Percentiles rank a stretch among this genome's conserved stretches.
Conservation (phyloP, 2,329 filamentous ascomycete genomes). For the Exophiala lecanii-corni region DNA sequence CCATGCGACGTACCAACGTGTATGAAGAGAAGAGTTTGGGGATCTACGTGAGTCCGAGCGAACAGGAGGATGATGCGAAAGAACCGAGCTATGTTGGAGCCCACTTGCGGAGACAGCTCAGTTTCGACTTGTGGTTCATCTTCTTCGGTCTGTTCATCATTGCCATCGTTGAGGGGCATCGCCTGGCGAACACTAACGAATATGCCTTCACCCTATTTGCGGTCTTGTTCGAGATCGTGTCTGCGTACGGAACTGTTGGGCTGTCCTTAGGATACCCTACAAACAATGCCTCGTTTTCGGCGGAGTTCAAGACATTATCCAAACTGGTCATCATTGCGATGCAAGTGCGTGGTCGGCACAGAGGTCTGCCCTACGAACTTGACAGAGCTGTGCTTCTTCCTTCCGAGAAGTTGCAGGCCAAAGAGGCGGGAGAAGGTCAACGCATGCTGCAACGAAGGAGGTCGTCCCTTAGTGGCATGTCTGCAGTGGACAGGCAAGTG, state of each 20-base stretch:
- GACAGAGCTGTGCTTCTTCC: constrained; percentile 66
- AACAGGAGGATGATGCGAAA: constrained; percentile 48
- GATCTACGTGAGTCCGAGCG: constrained; percentile 67
- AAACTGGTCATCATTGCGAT: constrained; percentile 63
- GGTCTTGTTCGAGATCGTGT: constrained; percentile 77
- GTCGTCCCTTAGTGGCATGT: no score
- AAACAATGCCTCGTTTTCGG: constrained; percentile 73
- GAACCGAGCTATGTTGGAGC: constrained; percentile 79
- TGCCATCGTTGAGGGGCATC: constrained; percentile 73
- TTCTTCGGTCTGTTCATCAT: constrained; percentile 91
- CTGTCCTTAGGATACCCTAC: constrained; percentile 75
- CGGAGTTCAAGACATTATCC: constrained; percentile 67
- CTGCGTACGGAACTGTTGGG: constrained; percentile 90
- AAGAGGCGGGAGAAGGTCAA: no score
- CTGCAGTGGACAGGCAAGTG: constrained; percentile 19
- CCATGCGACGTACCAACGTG: constrained; percentile 55
- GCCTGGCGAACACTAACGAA: constrained; percentile 59
- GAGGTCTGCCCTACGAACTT: constrained; percentile 60
- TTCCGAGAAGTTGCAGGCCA: no score
- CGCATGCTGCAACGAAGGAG: no score
- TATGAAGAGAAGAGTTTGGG: constrained; percentile 59
- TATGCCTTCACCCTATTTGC: constrained; percentile 61
- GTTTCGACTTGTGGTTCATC: constrained; percentile 96
- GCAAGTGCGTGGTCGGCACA: constrained; percentile 60
- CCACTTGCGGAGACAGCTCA: constrained; percentile 86